Percentiles rank a stretch among this genome's conserved stretches.
phyloP scores from a whole-genome alignment of 2,329 filamentous ascomycete species.

The Scopulariopsis brevicaulis region DNA sequence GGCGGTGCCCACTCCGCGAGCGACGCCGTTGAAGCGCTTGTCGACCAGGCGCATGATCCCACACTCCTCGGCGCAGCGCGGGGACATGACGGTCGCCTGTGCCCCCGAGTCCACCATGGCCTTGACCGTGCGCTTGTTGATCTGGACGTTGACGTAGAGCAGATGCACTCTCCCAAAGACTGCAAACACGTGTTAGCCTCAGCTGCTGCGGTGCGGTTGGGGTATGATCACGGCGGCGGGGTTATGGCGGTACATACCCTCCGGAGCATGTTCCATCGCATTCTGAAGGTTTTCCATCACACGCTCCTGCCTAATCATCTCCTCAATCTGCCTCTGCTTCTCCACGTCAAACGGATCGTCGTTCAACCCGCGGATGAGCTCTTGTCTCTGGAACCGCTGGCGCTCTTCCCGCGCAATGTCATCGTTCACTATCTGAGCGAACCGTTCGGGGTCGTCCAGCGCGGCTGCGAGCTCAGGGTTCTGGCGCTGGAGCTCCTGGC shows the following conservation, averaged over 20 bases:
- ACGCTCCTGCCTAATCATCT: slow-evolving; percentile 90
- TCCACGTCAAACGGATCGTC: slow-evolving; percentile 91
- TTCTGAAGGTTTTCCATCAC: slow-evolving; percentile 95
- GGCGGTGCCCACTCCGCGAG: slow-evolving; percentile 87
- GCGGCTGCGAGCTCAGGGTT: slow-evolving; percentile 68
- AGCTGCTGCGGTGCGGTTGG: neutral
- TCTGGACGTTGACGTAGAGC: slow-evolving; percentile 91
- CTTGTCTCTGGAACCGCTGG: slow-evolving; percentile 64
- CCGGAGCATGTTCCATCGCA: slow-evolving; percentile 93
- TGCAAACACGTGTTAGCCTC: slow-evolving; percentile 8
- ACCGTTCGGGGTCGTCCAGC: slow-evolving; percentile 64
- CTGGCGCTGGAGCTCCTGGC: slow-evolving; percentile 58
- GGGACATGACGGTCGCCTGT: slow-evolving; percentile 98
- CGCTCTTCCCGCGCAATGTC: slow-evolving; percentile 61
- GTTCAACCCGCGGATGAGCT: slow-evolving; percentile 76
- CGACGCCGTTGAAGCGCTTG: slow-evolving; percentile 81
- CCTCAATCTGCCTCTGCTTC: slow-evolving; percentile 83
- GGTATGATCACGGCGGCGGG: neutral
- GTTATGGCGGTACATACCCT: slow-evolving; percentile 51
- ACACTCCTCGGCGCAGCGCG: slow-evolving; percentile 78
- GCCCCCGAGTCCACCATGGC: slow-evolving; percentile 95
- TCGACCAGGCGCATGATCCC: slow-evolving; percentile 96
- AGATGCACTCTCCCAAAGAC: slow-evolving; percentile 93
- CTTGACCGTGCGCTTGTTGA: slow-evolving; percentile 87
- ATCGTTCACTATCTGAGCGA: slow-evolving; percentile 59